These are phyloP conservation scores for Pilatotrama ljubarskyi DNA, from an alignment of 768 basidiomycete genomes.

Conservation along the genomic window DNA sequence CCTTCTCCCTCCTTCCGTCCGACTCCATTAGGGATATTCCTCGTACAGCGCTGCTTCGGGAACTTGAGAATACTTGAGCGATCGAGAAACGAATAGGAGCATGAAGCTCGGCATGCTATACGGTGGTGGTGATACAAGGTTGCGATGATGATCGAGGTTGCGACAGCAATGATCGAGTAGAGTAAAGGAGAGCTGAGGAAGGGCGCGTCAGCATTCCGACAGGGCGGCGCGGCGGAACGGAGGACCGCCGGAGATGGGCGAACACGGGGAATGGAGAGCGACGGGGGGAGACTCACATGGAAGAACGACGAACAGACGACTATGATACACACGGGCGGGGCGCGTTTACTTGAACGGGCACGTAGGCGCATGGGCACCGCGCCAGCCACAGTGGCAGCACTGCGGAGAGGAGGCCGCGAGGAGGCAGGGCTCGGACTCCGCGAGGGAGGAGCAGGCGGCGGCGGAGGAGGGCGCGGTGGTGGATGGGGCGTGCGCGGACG, in stretches of 20 bases:
- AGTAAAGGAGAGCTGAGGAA: slow-evolving; percentile 15
- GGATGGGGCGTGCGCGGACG: slow-evolving; percentile 9
- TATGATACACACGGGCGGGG: slow-evolving; percentile 21
- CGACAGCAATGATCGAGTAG: slow-evolving; percentile 24
- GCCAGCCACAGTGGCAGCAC: slow-evolving; percentile 78
- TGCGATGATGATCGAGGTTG: slow-evolving; percentile 25
- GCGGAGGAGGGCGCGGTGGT: slow-evolving; percentile 28
- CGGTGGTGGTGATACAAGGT: slow-evolving; percentile 33
- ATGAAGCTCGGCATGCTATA: slow-evolving; percentile 17
- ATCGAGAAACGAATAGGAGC: slow-evolving; percentile 20
- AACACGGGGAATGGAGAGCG: slow-evolving; percentile 12
- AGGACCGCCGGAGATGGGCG: not conserved
- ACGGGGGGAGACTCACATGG: slow-evolving; percentile 27
- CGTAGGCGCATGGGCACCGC: slow-evolving; percentile 55
- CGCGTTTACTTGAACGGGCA: slow-evolving; percentile 63
- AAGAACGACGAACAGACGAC: slow-evolving; percentile 19
- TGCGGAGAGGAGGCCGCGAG: slow-evolving; percentile 63
- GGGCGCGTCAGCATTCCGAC: slow-evolving; percentile 18
- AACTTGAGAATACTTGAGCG: slow-evolving; percentile 20
- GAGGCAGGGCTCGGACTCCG: slow-evolving; percentile 33
- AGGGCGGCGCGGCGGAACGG: slow-evolving; percentile 1
- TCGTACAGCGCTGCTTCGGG: slow-evolving; percentile 19
- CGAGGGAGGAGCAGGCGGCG: slow-evolving; percentile 28
- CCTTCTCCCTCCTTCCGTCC: not conserved
- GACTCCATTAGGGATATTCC: slow-evolving; percentile 9